phyloP scores from a whole-genome alignment of 2,329 filamentous ascomycete species.

The Cladosporium sp. region DNA sequence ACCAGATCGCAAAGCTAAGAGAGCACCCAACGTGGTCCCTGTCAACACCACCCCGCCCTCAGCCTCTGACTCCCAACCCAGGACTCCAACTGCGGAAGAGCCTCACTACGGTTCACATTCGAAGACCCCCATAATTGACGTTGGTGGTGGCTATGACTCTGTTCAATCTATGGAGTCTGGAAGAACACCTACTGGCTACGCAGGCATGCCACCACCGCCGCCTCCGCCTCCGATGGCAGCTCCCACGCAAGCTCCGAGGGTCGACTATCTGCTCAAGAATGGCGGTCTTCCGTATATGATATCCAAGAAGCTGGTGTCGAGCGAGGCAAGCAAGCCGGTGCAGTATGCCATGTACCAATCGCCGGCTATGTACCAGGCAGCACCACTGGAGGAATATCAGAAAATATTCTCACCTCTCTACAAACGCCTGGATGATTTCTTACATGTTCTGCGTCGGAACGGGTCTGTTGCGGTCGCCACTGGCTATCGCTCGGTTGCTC shows the following conservation, averaged over 20 bases:
- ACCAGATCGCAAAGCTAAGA: conserved; percentile 33
- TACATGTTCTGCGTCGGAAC: conserved; percentile 72
- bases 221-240: conserved; percentile 66
- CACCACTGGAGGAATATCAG: conserved; percentile 31
- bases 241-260: conserved; percentile 67
- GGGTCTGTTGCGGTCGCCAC: conserved; percentile 94
- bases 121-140: conserved; percentile 40
- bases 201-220: conserved; percentile 61
- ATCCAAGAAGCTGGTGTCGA: conserved; percentile 67
- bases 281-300: conserved; percentile 72
- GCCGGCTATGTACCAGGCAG: conserved; percentile 39
- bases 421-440: conserved; percentile 80
- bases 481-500: conserved; percentile 90
- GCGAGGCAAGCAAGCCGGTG: conserved; percentile 52
- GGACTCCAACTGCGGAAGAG: conserved; percentile 40
- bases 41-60: conserved; percentile 39
- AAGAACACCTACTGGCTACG: conserved; percentile 9
- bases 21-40: conserved; percentile 31
- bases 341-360: conserved; percentile 58
- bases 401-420: conserved; percentile 78
- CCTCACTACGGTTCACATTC: conserved; percentile 34
- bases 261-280: conserved; percentile 89
- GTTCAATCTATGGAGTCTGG: conserved; percentile 13
- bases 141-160: conserved; percentile 27
- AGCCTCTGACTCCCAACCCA: conserved; percentile 42